Base-by-base conservation (phyloP, 164 flowering plant species). In the Vitis rotundifolia region DNA sequence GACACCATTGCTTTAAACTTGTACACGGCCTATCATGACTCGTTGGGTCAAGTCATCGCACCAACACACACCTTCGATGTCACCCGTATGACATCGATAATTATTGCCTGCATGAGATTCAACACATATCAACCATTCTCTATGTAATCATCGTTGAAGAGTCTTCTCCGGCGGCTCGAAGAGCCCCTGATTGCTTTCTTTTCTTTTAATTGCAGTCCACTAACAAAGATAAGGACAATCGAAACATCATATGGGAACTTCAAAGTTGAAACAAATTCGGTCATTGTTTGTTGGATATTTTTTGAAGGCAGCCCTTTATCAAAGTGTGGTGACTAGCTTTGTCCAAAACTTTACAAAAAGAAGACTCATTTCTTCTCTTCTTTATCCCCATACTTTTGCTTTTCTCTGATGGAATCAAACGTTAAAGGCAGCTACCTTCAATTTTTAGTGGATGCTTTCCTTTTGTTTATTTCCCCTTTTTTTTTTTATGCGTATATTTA, bases 301-400 rank as follows among this genome's bases (percentile, higher is more conserved):
- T 9, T 51, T 50, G n/a, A 54, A 55, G 22, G 67, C 51, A 8
- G n/a, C 3, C 18, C 58, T 74, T 74, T 58, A 59, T 66, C 57
- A 70, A 70, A 66, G 70, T 50, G 57, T 16, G 63, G 9, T 22
- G 61, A 11, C 1, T 8, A 64, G 72, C 63, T 75, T 66, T 75
- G 57, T 47, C 58, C 14, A 31, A 8, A 69, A 57, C 77, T 75
- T 75, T 75, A 58, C 63, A 54, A 54, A 70, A 75, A 75, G 73
- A 48, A 12, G 1, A 8, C 18, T 22, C 11, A 37, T 60, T 61
- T 54, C 11, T 28, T 26, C 14, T 26, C 53, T 28, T 31, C 22
- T 75, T 70, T 58, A 22, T n/a, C 9, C 54, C 14, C 58, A 50
- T 22, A 7, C 53, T 66, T 55, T 66, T 16, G 12, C 54, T 73